Evolutionary conservation across 345 rosid genomes (phyloP).

Genomic region (Aquilaria malaccensis): DNA sequence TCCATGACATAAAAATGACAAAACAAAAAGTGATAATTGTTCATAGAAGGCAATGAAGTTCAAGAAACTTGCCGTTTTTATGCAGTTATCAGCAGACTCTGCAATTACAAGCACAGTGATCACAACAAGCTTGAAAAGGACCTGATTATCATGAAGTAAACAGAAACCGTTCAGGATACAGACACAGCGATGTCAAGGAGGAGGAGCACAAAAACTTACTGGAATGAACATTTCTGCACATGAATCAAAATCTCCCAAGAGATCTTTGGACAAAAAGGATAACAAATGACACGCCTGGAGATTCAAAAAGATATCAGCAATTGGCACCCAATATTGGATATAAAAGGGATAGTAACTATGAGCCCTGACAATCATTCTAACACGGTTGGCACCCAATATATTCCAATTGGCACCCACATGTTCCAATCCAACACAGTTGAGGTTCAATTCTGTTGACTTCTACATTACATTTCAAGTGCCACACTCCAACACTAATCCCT

Average conservation of each 20-base stretch:
- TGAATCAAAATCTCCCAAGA: slow-evolving; percentile 91
- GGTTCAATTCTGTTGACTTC: no score
- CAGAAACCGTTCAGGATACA: slow-evolving; percentile 12
- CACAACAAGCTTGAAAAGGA: slow-evolving; percentile 99
- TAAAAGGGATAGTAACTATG: no score
- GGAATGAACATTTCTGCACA: slow-evolving; percentile 96
- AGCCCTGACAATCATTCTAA: no score
- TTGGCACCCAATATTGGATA: no score
- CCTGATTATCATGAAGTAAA: slow-evolving; percentile 58
- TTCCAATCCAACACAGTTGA: no score
- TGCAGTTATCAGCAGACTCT: slow-evolving; percentile 98
- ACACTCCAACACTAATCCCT: no score
- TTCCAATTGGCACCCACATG: no score
- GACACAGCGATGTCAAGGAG: slow-evolving; percentile 9
- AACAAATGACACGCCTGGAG: slow-evolving; percentile 85
- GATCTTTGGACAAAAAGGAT: slow-evolving; percentile 92
- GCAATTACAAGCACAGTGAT: slow-evolving; percentile 99
- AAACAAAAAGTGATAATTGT: neutral
- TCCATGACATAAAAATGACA: slow-evolving; percentile 6
- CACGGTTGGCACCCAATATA: no score
- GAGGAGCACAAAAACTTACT: slow-evolving; percentile 39
- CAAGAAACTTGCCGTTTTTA: slow-evolving; percentile 44
- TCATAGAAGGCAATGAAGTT: neutral
- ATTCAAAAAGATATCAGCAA: neutral
- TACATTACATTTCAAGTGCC: no score